These are phyloP conservation scores for Neoascochyta sp. DNA, from an alignment of 2,329 filamentous ascomycete species.

Conservation along the genomic window DNA sequence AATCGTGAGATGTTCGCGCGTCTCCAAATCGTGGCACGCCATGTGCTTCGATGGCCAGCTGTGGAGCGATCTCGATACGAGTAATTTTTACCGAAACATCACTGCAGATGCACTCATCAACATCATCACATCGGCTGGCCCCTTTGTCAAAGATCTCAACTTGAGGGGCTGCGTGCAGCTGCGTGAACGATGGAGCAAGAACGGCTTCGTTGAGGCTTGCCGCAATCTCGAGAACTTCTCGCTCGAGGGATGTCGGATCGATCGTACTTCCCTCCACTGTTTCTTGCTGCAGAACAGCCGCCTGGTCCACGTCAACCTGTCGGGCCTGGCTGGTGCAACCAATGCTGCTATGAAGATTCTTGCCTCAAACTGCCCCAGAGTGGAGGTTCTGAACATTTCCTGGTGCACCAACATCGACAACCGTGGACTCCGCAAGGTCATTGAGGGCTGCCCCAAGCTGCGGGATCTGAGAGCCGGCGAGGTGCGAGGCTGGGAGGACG, in stretches of 20 bases:
- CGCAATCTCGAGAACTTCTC: slow-evolving; percentile 83
- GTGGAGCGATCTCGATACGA: slow-evolving; percentile 78
- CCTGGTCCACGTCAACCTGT: slow-evolving; percentile 81
- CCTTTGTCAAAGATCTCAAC: slow-evolving; percentile 88
- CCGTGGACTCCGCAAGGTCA: slow-evolving; percentile 66
- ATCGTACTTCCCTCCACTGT: slow-evolving; percentile 72
- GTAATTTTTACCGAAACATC: slow-evolving; percentile 83
- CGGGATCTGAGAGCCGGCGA: slow-evolving; percentile 80
- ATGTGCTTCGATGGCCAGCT: slow-evolving; percentile 93
- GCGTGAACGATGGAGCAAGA: slow-evolving; percentile 71
- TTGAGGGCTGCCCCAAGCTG: slow-evolving; percentile 68
- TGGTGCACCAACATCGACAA: slow-evolving; percentile 89
- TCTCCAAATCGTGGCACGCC: slow-evolving; percentile 73
- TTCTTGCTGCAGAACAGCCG: slow-evolving; percentile 73
- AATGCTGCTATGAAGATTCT: slow-evolving; percentile 86
- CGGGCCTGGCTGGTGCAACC: slow-evolving; percentile 72
- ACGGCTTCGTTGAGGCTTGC: slow-evolving; percentile 78
- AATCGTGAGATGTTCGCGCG: slow-evolving; percentile 71
- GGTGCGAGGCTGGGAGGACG: slow-evolving; percentile 72
- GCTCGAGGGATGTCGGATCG: slow-evolving; percentile 83
- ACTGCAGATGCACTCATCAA: slow-evolving; percentile 77
- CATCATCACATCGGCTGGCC: slow-evolving; percentile 79
- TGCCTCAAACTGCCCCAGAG: slow-evolving; percentile 70
- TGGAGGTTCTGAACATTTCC: slow-evolving; percentile 85
- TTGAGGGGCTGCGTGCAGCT: slow-evolving; percentile 88